Evolutionary conservation across 192 early-diverging fungal species (phyloP), one percentile per base, ranked within the genome.

Genomic region (Backusella sp.): DNA sequence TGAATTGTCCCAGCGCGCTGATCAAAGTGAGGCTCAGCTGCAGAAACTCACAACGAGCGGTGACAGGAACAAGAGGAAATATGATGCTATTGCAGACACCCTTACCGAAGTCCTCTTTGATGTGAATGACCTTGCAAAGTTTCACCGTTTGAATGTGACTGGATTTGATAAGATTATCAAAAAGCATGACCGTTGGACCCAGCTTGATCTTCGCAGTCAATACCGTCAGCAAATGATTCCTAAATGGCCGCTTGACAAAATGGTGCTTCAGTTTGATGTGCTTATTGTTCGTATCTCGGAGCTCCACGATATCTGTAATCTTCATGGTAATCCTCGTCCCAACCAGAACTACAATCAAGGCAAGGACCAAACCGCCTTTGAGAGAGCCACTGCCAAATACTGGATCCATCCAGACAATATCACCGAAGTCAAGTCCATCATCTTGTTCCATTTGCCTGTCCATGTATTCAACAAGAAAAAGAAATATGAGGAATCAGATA

Each of bases 341-440:
- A 36, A 28, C 15, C 59, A 74, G 8, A 26, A 62, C 5, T 74
- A 74, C 19, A 23, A 36, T 17, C 74, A 77, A 53, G 80, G 80
- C n/a, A 73, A 59, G 41, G 80, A 81, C 14, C 80, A 81, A 44
- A 81, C 76, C 0, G 80, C 80, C 6, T 81, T 81, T 74, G 80
- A 81, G 30, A 68, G 80, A 19, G 80, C 76, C 15, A 81, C 96
- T 15, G 92, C 89, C 68, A 98, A 98, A 80, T 99, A 96, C 86
- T 99, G 96, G 96, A 95, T 99, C 8, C 96, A 97, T 79, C 94
- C 94, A 0, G 94, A 98, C 80, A 95, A 99, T 84, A 92, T 99
- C 35, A 94, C 94, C 81, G 96, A 97, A 84, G 94, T 98, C 82
- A 96, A 98, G 83, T 91, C 93, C 46, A 91, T 91, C 73, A 94